Evolutionary conservation across 371 early-diverging fungal species (phyloP).

Genomic region (Lichtheimia hyalospora): DNA sequence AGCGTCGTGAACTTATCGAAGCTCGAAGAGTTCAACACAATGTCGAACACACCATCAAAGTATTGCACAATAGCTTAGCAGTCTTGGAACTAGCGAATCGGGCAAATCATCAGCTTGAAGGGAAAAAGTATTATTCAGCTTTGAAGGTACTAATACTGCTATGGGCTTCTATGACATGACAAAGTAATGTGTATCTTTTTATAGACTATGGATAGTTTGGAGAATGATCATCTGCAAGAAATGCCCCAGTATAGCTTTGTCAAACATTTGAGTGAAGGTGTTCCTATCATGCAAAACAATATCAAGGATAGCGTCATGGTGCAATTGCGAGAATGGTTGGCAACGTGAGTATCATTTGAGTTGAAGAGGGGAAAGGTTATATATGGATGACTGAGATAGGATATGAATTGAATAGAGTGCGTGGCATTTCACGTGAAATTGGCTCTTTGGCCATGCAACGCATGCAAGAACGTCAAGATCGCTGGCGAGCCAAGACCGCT

Average conservation of each 20-base stretch:
- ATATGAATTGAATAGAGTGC: constrained; percentile 51
- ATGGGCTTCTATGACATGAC: background rate
- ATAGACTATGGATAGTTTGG: constrained; percentile 79
- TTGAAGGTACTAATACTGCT: constrained; percentile 61
- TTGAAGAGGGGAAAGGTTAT: background rate
- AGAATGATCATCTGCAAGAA: constrained; percentile 67
- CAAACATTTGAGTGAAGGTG: constrained; percentile 76
- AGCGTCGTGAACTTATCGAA: constrained; percentile 91
- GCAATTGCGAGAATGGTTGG: constrained; percentile 93
- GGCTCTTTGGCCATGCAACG: constrained; percentile 84
- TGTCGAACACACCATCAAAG: constrained; percentile 84
- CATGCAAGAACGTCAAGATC: constrained; percentile 69
- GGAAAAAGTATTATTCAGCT: constrained; percentile 88
- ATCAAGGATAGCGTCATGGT: constrained; percentile 82
- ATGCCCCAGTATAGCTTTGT: constrained; percentile 78
- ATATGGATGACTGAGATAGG: background rate
- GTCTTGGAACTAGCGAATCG: constrained; percentile 89
- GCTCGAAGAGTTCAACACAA: constrained; percentile 84
- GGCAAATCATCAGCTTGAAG: constrained; percentile 78
- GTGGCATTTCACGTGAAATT: constrained; percentile 81
- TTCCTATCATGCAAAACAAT: constrained; percentile 82
- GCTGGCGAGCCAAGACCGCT: constrained; percentile 56
- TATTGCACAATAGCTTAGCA: constrained; percentile 79
- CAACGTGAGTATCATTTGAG: constrained; percentile 50
- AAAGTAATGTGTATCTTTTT: background rate